These are phyloP conservation scores for Metschnikowia anglica DNA, from an alignment of 805 yeast genomes.

Conservation along the genomic window DNA sequence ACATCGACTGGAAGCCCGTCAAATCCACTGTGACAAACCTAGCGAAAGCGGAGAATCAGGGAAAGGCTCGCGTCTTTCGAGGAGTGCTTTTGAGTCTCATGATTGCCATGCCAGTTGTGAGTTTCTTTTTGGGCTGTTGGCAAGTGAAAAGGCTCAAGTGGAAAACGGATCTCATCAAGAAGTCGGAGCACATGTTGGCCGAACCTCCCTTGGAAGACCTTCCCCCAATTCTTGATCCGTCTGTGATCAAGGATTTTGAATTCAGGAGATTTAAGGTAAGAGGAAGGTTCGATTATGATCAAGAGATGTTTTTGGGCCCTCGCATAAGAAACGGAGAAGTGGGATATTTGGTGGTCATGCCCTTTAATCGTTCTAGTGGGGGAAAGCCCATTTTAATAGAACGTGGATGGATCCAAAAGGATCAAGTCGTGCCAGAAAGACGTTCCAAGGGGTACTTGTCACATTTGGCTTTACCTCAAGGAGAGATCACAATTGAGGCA, in stretches of 20 bases:
- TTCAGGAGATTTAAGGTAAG: slow-evolving; percentile 73
- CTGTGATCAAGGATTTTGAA: slow-evolving; percentile 70
- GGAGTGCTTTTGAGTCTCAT: slow-evolving; percentile 45
- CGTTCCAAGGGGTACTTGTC: slow-evolving; percentile 51
- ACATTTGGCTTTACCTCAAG: slow-evolving; percentile 71
- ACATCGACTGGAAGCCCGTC: slow-evolving; percentile 84
- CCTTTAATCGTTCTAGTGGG: slow-evolving; percentile 71
- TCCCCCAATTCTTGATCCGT: slow-evolving; percentile 66
- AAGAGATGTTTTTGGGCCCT: slow-evolving; percentile 93
- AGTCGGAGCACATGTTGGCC: slow-evolving; percentile 78
- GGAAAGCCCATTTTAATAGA: slow-evolving; percentile 79
- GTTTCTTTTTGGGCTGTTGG: slow-evolving; percentile 91
- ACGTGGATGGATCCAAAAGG: slow-evolving; percentile 89
- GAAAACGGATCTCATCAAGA: slow-evolving; percentile 82
- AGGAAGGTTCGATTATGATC: slow-evolving; percentile 78
- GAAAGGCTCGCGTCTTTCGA: slow-evolving; percentile 37
- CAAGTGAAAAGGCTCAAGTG: slow-evolving; percentile 81
- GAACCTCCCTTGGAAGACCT: slow-evolving; percentile 63
- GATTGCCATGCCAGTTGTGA: slow-evolving; percentile 79
- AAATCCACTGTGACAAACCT: slow-evolving; percentile 44
- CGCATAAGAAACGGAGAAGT: slow-evolving; percentile 62
- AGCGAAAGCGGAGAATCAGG: slow-evolving; percentile 39
- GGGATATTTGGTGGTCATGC: slow-evolving; percentile 81
- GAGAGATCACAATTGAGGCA: slow-evolving; percentile 70
- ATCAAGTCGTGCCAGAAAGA: slow-evolving; percentile 53